Base-by-base conservation (phyloP, 768 basidiomycete species). In the Rhizopogon sp. region DNA sequence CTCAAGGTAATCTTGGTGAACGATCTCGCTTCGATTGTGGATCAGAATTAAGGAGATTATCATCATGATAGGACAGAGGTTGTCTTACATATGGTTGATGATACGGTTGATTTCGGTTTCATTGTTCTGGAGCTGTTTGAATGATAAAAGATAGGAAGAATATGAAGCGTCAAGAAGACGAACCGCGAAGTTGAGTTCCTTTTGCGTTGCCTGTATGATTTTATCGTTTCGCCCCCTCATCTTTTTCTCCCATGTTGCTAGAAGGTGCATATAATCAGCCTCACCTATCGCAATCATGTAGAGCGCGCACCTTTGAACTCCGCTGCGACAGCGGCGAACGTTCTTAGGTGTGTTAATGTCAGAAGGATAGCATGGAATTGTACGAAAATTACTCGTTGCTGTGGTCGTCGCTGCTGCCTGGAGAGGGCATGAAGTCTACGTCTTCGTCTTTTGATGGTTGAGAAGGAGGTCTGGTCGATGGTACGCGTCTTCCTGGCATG, bases 161-260 rank as follows among this genome's bases (percentile, higher is more conserved):
- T 3, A 22, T 11, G 7, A n/a, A 29, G 10, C 11, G 22, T 25
- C 14, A 49, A 10, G 5, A n/a, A 29, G 10, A 28, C 57, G 25
- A 40, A 70, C 68, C n/a, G 59, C 64, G 53, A 58, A 31, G 28
- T 71, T 53, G n/a, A 70, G 60, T 44, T 71, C 61, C 22, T 61
- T 58, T 45, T 63, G 60, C 0, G 61, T 56, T 3, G 52, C 39
- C 37, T 58, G 65, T 22, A 70, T 5, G 29, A 68, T 58, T 53
- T 46, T 66, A 40, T 17, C 49, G 37, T 70, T 61, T 28, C 62
- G 69, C 47, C 62, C 62, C 39, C 25, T 58, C 28, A 59, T 62
- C n/a, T 71, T 66, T 57, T 63, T 70, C 46, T 70, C 62, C 70
- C 70, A 71, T 7, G 70, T 60, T 40, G 66, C 68, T 71, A n/a